A percentile compares a stretch with the other conserved stretches of the same genome.
Evolutionary conservation across 805 yeast genomes (phyloP).

Genomic region (Candida tammaniensis): DNA sequence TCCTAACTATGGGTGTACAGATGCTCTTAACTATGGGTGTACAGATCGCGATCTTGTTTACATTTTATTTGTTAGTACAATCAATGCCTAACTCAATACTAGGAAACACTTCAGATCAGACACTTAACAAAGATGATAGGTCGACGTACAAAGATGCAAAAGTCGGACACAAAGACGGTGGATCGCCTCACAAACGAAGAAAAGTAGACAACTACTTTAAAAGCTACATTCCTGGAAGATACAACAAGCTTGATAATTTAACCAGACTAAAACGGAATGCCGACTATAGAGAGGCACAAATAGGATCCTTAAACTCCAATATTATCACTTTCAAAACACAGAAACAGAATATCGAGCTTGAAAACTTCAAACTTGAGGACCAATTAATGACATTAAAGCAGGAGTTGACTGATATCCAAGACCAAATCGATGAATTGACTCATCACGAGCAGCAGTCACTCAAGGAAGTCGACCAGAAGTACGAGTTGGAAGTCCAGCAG

Average conservation of each 20-base stretch:
- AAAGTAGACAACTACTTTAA: constrained; percentile 3
- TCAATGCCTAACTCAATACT: too few species aligned
- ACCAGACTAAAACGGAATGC: constrained; percentile 9
- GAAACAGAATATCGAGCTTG: constrained; percentile 35
- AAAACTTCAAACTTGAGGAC: constrained; percentile 30
- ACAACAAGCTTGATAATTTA: constrained; percentile 15
- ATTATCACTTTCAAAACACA: constrained; percentile 33
- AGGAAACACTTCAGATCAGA: not conserved
- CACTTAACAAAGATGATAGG: constrained; percentile 1
- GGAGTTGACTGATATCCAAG: constrained; percentile 30
- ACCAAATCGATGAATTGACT: constrained; percentile 30
- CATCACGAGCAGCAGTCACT: constrained; percentile 22
- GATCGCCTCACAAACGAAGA: constrained; percentile 7
- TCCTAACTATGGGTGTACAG: too few species aligned
- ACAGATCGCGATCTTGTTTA: too few species aligned
- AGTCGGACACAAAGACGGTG: not conserved
- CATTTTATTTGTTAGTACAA: too few species aligned
- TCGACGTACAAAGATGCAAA: too few species aligned
- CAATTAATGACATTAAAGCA: constrained; percentile 36
- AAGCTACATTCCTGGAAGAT: constrained; percentile 13
- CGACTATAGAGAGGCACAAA: constrained; percentile 16
- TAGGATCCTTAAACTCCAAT: constrained; percentile 16
- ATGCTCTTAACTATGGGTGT: too few species aligned
- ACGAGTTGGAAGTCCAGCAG: constrained; percentile 21
- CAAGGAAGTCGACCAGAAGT: constrained; percentile 21